A percentile compares a stretch with the other conserved stretches of the same genome.
Conservation (phyloP, 257 asterid genomes). For the Solanum virginianum region DNA sequence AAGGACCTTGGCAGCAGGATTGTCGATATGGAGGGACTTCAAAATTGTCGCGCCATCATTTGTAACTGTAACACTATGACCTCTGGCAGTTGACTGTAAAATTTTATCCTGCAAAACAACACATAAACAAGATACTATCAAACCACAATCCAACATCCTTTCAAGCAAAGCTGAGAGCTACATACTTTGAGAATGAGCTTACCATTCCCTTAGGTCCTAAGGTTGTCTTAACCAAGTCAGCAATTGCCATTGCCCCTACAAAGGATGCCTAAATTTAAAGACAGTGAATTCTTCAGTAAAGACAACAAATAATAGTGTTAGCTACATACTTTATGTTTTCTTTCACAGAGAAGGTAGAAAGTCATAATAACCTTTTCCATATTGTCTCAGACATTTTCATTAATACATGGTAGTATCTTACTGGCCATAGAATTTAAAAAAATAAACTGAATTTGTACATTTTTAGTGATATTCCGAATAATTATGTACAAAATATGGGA, state of each 20-base stretch:
- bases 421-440: background rate
- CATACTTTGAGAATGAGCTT: background rate
- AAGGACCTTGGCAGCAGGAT: slow-evolving; percentile 95
- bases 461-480: background rate
- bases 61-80: slow-evolving; percentile 78
- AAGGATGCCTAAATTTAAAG: slow-evolving; percentile 54
- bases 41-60: slow-evolving; percentile 96
- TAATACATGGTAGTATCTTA: background rate
- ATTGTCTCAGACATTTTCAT: background rate
- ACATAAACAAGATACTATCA: background rate
- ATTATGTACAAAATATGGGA: background rate
- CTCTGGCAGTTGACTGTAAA: slow-evolving; percentile 77
- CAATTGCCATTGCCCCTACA: slow-evolving; percentile 84
- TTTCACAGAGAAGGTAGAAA: background rate
- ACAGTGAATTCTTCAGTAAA: background rate
- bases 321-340: background rate
- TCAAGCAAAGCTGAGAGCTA: background rate
- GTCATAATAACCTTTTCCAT: background rate
- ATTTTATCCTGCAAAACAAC: slow-evolving; percentile 57
- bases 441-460: background rate
- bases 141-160: background rate
- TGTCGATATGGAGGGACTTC: slow-evolving; percentile 87
- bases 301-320: background rate
- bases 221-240: slow-evolving; percentile 90
- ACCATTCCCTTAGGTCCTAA: slow-evolving; percentile 99